Base-by-base conservation (phyloP, 345 rosid species). In the Barbarea vulgaris region DNA sequence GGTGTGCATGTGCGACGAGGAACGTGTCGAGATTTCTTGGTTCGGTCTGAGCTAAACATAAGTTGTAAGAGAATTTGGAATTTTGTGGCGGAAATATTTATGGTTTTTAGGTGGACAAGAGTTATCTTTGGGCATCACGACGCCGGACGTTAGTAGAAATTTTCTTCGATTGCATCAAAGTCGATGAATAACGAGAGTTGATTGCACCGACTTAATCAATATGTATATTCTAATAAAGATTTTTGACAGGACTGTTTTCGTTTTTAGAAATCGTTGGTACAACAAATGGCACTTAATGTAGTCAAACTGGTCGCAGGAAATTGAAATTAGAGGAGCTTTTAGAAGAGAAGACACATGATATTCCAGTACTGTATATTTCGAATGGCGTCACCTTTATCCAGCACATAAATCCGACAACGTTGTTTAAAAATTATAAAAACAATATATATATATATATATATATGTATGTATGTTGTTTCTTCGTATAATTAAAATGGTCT, bases 1-100 rank as follows among this genome's bases (percentile, higher is more conserved):
- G 56, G 42, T 33, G n/a, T 75, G 67, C 79, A 75, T 75, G 79
- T 75, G 74, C 22, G 8, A 59, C 9, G 46, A 61, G 51, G 6
- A 61, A 59, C 79, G 74, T 67, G 79, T 51, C 62, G 25, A 17
- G 15, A 14, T 15, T 4, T 75, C 33, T 15, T 66, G 53, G 67
- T 67, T 67, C 4, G 13, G 59, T 50, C 6, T 58, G 25, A 75
- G 53, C 18, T 65, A 64, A 64, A 56, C 67, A 30, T 36, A 67
- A 14, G 61, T 27, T 57, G 68, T 71, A 71, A 57, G 2, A 24
- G 30, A 21, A 3, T 63, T 73, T 73, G 52, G 28, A 46, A 4
- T 8, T 67, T 57, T 75, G 53, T 67, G 67, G 52, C 25, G 33
- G 73, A 57, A 52, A 74, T 47, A 42, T 74, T 44, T 74, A 74